These are phyloP conservation scores for Castanospermum australe DNA, from an alignment of 306 rosid genomes.

Conservation along the genomic window DNA sequence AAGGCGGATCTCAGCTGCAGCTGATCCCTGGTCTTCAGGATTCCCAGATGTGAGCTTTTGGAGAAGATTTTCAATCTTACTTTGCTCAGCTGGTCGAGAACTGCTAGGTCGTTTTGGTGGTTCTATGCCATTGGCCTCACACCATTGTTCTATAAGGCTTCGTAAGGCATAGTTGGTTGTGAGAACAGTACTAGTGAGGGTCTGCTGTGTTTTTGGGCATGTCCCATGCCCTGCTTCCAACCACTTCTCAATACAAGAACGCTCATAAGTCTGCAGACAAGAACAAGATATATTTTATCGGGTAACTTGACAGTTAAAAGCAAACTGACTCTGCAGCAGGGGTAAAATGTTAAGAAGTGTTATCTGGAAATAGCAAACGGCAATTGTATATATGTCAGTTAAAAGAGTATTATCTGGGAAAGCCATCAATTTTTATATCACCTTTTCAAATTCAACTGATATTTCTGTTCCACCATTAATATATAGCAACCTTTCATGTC, in stretches of 20 bases:
- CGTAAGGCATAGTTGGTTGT: conserved; percentile 94
- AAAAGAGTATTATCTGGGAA: not conserved
- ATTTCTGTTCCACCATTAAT: not conserved
- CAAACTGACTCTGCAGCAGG: conserved; percentile 23
- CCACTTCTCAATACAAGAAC: conserved; percentile 94
- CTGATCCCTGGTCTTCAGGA: conserved; percentile 85
- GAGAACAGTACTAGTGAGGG: conserved; percentile 68
- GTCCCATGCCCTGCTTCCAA: conserved; percentile 83
- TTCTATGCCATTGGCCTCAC: conserved; percentile 94
- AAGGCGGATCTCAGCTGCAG: conserved; percentile 96
- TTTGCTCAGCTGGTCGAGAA: conserved; percentile 70
- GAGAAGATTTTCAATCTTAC: conserved; percentile 70
- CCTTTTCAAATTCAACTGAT: conserved; percentile 2
- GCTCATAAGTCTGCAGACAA: conserved; percentile 88
- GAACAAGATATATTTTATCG: conserved; percentile 27
- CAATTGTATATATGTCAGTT: conserved; percentile 1
- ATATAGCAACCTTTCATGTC: not conserved
- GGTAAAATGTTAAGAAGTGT: not conserved
- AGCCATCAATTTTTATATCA: conserved; percentile 16
- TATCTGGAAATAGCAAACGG: conserved; percentile 16
- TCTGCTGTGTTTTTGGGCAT: conserved; percentile 93
- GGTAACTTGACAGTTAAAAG: conserved; percentile 14
- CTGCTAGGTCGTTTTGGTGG: conserved; percentile 84
- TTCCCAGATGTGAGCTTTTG: conserved; percentile 61
- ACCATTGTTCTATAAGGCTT: conserved; percentile 96